A percentile compares a stretch with the other conserved stretches of the same genome.
These are phyloP conservation scores for Trypethelium eluteriae DNA, from an alignment of 495 filamentous ascomycete species.

Conservation along the genomic window DNA sequence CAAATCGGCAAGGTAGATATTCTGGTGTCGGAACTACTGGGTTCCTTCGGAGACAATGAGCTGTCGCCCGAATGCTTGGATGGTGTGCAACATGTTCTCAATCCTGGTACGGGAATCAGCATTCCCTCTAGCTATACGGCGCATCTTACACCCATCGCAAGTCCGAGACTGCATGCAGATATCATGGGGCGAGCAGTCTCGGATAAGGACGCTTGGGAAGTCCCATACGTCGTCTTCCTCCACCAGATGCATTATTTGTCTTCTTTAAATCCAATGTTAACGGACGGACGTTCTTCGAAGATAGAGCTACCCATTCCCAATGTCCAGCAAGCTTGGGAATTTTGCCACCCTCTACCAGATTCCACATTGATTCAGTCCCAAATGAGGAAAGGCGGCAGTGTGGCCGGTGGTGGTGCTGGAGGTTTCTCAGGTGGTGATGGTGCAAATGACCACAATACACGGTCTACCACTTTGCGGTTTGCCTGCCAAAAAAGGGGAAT, in stretches of 20 bases:
- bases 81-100: constrained; percentile 78
- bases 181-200: constrained; percentile 51
- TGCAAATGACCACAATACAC: constrained; percentile 80
- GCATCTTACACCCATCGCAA: constrained; percentile 81
- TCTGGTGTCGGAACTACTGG: constrained; percentile 83
- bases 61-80: constrained; percentile 67
- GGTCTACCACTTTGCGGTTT: constrained; percentile 67
- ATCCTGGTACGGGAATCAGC: constrained; percentile 68
- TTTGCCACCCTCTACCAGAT: constrained; percentile 50
- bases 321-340: constrained; percentile 65
- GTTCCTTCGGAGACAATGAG: constrained; percentile 57
- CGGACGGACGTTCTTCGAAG: background rate
- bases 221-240: constrained; percentile 87
- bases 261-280: constrained; percentile 23
- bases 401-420: constrained; percentile 35
- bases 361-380: constrained; percentile 45
- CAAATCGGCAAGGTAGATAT: constrained; percentile 69
- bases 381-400: constrained; percentile 51
- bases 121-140: constrained; percentile 90
- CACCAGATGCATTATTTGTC: constrained; percentile 79
- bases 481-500: constrained; percentile 65
- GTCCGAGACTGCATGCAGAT: constrained; percentile 77
- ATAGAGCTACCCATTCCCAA: constrained; percentile 42
- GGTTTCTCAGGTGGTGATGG: constrained; percentile 43
- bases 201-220: constrained; percentile 66